Percentiles rank a stretch among this genome's conserved stretches.
Evolutionary conservation across 306 rosid species (phyloP).

Genomic region (Hippophae tibetana): DNA sequence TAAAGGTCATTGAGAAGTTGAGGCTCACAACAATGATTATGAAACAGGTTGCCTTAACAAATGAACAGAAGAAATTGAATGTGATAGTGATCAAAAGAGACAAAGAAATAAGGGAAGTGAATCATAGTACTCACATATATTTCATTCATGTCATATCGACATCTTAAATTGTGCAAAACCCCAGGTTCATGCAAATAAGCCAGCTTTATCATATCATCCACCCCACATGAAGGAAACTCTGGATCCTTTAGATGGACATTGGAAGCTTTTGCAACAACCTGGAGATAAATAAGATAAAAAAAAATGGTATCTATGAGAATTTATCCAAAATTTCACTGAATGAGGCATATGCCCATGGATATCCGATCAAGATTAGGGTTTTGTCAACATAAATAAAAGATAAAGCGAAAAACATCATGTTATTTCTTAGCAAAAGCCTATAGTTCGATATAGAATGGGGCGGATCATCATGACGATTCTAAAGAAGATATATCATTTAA

Average conservation of each 20-base stretch:
- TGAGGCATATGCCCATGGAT: no score
- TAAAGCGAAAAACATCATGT: no score
- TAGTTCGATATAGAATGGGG: no score
- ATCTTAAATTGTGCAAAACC: conserved; percentile 60
- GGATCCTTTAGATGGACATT: conserved; percentile 70
- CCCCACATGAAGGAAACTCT: conserved; percentile 42
- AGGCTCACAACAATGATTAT: not conserved
- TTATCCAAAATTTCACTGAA: not conserved
- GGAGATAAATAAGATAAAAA: not conserved
- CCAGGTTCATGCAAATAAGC: conserved; percentile 15
- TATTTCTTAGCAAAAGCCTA: no score
- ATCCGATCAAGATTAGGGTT: no score
- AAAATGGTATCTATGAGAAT: not conserved
- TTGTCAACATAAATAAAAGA: no score
- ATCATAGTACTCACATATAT: conserved; percentile 55
- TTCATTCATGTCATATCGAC: conserved; percentile 47
- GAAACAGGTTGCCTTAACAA: not conserved
- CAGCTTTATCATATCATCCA: no score
- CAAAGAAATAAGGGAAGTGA: not conserved
- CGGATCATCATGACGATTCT: no score
- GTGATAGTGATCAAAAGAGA: not conserved
- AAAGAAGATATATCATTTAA: no score
- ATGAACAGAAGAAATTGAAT: not conserved
- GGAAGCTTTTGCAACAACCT: conserved; percentile 52
- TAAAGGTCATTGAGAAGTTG: not conserved